These are phyloP conservation scores for Isabelozyma heimii DNA, from an alignment of 805 yeast species.

Conservation along the genomic window DNA sequence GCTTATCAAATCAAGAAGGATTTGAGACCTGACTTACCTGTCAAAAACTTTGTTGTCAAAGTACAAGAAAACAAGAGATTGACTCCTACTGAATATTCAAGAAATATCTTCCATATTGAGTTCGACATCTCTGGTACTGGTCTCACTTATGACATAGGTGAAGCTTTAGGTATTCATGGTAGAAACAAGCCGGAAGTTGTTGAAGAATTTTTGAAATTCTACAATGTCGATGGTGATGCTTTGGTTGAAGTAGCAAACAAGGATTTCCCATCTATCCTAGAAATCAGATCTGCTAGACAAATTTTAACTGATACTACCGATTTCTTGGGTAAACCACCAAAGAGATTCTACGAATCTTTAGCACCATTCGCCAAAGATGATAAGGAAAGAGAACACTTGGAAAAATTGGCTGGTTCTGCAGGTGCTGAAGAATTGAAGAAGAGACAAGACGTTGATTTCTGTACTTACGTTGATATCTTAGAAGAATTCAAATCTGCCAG, in stretches of 20 bases:
- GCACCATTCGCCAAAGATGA: constrained; percentile 71
- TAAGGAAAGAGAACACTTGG: constrained; percentile 59
- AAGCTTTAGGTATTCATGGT: constrained; percentile 94
- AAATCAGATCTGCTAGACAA: constrained; percentile 81
- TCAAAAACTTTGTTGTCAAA: constrained; percentile 78
- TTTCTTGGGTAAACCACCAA: constrained; percentile 92
- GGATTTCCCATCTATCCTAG: constrained; percentile 55
- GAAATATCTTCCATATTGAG: constrained; percentile 95
- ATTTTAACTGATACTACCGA: constrained; percentile 78
- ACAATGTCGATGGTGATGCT: constrained; percentile 68
- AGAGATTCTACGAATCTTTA: constrained; percentile 85
- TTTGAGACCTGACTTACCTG: constrained; percentile 88
- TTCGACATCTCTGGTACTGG: constrained; percentile 91
- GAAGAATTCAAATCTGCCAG: constrained; percentile 77
- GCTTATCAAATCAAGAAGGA: constrained; percentile 58
- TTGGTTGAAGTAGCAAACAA: constrained; percentile 69
- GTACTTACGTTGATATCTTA: constrained; percentile 77
- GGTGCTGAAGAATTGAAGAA: constrained; percentile 85
- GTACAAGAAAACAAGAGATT: constrained; percentile 90
- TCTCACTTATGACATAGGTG: constrained; percentile 88
- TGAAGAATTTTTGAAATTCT: constrained; percentile 62
- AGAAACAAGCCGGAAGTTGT: constrained; percentile 70
- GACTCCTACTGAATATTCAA: constrained; percentile 84
- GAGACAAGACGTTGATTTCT: constrained; percentile 80
- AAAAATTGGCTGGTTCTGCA: constrained; percentile 64